Percentiles rank a stretch among this genome's conserved stretches.
phyloP scores from a whole-genome alignment of 2,329 filamentous ascomycete species.

The Simplicillium aogashimaense region DNA sequence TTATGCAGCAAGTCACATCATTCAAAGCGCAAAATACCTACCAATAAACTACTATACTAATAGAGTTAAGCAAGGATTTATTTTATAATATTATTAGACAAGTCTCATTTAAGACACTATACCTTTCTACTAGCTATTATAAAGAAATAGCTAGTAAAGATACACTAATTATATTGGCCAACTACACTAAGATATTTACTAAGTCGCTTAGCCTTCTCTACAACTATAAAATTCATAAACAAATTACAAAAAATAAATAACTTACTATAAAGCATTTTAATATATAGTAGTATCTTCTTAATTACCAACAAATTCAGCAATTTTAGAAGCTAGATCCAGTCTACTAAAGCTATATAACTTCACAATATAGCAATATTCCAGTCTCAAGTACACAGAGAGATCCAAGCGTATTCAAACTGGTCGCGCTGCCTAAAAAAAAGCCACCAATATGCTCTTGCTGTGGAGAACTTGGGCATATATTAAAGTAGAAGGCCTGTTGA shows the following conservation, averaged over 20 bases:
- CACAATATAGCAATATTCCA: constrained; percentile 5
- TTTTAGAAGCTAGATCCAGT: no score
- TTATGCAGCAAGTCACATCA: constrained; percentile 10
- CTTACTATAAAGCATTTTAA: constrained; percentile 8
- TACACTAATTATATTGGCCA: not conserved
- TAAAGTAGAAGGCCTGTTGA: no score
- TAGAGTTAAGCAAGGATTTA: constrained; percentile 8
- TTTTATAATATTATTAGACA: constrained; percentile 8
- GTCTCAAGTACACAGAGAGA: constrained; percentile 4
- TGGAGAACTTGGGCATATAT: no score
- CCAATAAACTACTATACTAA: constrained; percentile 7
- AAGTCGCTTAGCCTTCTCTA: constrained; percentile 5
- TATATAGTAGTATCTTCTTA: constrained; percentile 7
- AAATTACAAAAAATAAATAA: constrained; percentile 4
- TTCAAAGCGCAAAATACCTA: constrained; percentile 7
- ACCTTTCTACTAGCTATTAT: constrained; percentile 9
- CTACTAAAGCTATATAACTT: constrained; percentile 3
- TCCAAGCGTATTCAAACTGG: not conserved
- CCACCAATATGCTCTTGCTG: no score
- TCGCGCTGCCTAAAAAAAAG: no score
- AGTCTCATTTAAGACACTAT: constrained; percentile 8
- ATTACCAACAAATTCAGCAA: constrained; percentile 7
- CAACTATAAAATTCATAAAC: constrained; percentile 6
- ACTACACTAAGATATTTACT: constrained; percentile 9
- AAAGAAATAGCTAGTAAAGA: constrained; percentile 4